Conservation (phyloP, 2,329 filamentous ascomycete genomes). For the Dryadomyces sulphureus region DNA sequence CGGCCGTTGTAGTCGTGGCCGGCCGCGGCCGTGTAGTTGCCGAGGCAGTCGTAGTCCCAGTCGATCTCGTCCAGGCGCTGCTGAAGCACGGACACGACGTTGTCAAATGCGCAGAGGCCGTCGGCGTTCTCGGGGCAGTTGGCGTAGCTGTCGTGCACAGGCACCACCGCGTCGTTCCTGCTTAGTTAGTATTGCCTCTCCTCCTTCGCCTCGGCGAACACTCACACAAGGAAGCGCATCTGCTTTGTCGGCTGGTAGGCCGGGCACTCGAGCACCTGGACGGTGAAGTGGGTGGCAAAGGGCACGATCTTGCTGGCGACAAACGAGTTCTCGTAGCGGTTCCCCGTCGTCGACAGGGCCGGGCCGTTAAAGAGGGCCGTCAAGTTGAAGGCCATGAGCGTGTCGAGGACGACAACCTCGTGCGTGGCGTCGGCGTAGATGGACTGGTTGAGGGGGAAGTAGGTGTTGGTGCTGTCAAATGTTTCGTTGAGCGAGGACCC, state of each 20-base stretch:
- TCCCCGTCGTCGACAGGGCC: slow-evolving; percentile 12
- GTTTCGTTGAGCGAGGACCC: slow-evolving; percentile 17
- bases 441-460: slow-evolving; percentile 26
- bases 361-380: slow-evolving; percentile 17
- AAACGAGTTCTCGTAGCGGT: slow-evolving; percentile 14
- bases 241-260: slow-evolving; percentile 18
- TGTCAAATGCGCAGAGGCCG: slow-evolving; percentile 19
- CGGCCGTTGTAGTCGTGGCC: slow-evolving; percentile 3
- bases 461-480: slow-evolving; percentile 24
- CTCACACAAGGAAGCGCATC: slow-evolving; percentile 19
- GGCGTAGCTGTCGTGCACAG: slow-evolving; percentile 13
- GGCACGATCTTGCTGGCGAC: slow-evolving; percentile 18
- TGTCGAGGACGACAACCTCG: slow-evolving; percentile 22
- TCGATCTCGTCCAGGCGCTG: slow-evolving; percentile 54
- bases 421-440: slow-evolving; percentile 28
- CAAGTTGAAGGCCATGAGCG: slow-evolving; percentile 19
- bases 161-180: slow-evolving; percentile 13
- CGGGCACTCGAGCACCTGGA: slow-evolving; percentile 19
- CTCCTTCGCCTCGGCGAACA: neutral
- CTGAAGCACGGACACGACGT: slow-evolving; percentile 16
- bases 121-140: slow-evolving; percentile 15
- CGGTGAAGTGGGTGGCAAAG: slow-evolving; percentile 19
- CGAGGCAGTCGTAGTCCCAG: slow-evolving; percentile 8
- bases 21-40: slow-evolving; percentile 1
- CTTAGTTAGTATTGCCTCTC: slow-evolving; percentile 4